phyloP scores from a whole-genome alignment of 768 basidiomycete genomes.

The Boletellus emodensis region DNA sequence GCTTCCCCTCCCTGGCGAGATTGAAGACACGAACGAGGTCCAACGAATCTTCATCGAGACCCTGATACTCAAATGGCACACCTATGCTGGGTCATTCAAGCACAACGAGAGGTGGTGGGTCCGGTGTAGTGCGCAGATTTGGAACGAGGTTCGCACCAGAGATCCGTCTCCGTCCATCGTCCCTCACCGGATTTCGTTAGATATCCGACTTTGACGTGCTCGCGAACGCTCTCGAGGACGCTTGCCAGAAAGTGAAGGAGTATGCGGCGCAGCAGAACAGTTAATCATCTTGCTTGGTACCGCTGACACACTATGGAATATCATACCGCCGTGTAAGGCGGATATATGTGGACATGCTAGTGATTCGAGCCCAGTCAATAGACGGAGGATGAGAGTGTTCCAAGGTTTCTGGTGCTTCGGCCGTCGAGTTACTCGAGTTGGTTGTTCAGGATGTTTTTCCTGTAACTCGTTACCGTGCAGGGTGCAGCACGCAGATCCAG shows the following conservation, averaged over 20 bases:
- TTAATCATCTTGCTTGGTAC: background rate
- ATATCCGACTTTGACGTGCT: conserved; percentile 31
- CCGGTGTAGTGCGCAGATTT: conserved; percentile 29
- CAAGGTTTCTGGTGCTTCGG: no score
- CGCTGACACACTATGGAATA: no score
- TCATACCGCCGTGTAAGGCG: no score
- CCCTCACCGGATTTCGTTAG: conserved; percentile 8
- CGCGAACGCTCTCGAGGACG: conserved; percentile 27
- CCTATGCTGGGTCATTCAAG: conserved; percentile 9
- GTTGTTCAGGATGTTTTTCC: no score
- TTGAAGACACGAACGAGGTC: conserved; percentile 20
- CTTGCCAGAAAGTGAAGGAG: conserved; percentile 15
- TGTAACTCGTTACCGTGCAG: no score
- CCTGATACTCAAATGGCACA: conserved; percentile 21
- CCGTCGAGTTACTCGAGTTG: no score
- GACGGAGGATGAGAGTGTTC: no score
- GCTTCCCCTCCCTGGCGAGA: conserved; percentile 32
- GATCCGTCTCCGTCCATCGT: background rate
- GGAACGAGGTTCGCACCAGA: conserved; percentile 28
- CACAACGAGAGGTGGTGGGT: conserved; percentile 33
- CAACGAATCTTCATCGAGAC: conserved; percentile 11
- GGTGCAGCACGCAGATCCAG: no score
- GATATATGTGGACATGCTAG: no score
- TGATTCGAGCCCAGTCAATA: no score
- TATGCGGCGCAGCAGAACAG: background rate